phyloP scores from a whole-genome alignment of 1,139 yeast species.

The Candida pseudocylindracea region DNA sequence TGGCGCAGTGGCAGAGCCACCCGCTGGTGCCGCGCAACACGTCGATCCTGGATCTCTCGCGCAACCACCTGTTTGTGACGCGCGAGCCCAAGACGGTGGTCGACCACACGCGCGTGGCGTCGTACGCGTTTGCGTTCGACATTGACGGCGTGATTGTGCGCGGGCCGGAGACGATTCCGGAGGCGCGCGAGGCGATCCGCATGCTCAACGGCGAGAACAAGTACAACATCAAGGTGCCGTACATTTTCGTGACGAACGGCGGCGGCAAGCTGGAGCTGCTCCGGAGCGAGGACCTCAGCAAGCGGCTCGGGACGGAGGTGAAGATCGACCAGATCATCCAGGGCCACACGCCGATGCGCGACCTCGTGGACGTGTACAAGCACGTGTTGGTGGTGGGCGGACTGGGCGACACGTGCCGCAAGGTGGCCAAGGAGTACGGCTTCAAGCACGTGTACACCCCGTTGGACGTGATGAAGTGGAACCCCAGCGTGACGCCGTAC shows the following conservation, averaged over 20 bases:
- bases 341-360: conserved; percentile 82
- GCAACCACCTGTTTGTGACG: conserved; percentile 27
- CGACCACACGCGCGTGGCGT: conserved; percentile 52
- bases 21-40: conserved; percentile 24
- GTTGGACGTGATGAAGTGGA: conserved; percentile 66
- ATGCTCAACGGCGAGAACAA: conserved; percentile 57
- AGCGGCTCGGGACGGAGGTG: conserved; percentile 33
- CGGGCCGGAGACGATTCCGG: conserved; percentile 63
- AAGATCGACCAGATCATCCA: conserved; percentile 65
- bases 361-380: conserved; percentile 37
- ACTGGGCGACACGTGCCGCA: conserved; percentile 58
- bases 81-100: conserved; percentile 27
- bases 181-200: conserved; percentile 47
- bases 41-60: conserved; percentile 25
- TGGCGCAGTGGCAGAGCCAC: conserved; percentile 30
- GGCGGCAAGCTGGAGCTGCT: conserved; percentile 67
- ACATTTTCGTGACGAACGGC: conserved; percentile 72
- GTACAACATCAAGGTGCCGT: conserved; percentile 65
- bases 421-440: conserved; percentile 60
- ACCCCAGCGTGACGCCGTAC: conserved; percentile 67
- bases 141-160: conserved; percentile 68
- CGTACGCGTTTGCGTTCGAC: conserved; percentile 74
- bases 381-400: conserved; percentile 76
- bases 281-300: conserved; percentile 44
- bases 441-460: conserved; percentile 59